These are phyloP conservation scores for Pyrus bretschneideri DNA, from an alignment of 306 rosid genomes.

Conservation along the genomic window DNA sequence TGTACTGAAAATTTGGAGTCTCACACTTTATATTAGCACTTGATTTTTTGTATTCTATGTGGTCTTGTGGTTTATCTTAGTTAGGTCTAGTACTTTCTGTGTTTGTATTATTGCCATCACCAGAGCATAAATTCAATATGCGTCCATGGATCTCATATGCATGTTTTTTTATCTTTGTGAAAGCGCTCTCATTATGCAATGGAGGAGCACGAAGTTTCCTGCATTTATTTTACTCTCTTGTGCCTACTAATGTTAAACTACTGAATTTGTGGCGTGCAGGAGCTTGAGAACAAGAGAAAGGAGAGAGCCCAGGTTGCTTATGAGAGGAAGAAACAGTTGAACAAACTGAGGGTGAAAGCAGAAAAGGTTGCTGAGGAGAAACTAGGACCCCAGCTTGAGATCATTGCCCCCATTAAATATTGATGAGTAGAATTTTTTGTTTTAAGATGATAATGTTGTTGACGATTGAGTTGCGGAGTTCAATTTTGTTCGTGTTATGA, in stretches of 20 bases:
- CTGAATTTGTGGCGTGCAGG: slow-evolving; percentile 22
- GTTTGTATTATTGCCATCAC: background rate
- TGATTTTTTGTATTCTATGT: background rate
- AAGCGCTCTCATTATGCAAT: background rate
- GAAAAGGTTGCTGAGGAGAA: slow-evolving; percentile 62
- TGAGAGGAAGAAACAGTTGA: slow-evolving; percentile 73
- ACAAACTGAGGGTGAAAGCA: slow-evolving; percentile 56
- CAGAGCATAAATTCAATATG: background rate
- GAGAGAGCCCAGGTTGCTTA: slow-evolving; percentile 48
- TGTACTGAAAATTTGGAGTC: background rate
- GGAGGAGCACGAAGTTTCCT: no score
- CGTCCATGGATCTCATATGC: background rate
- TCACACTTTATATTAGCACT: background rate
- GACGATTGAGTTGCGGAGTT: slow-evolving; percentile 8
- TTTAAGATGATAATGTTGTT: slow-evolving; percentile 6
- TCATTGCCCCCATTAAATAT: slow-evolving; percentile 61
- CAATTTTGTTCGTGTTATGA: slow-evolving; percentile 11
- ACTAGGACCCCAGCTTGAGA: slow-evolving; percentile 55
- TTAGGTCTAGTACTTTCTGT: background rate
- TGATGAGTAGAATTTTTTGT: slow-evolving; percentile 14
- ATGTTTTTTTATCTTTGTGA: background rate
- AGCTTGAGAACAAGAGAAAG: slow-evolving; percentile 76
- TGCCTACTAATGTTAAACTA: background rate
- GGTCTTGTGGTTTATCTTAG: background rate
- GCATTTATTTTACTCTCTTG: background rate